Evolutionary conservation across 495 filamentous ascomycete genomes (phyloP), one percentile per base, ranked within the genome.

Genomic region (Achaetomiella virescens): DNA sequence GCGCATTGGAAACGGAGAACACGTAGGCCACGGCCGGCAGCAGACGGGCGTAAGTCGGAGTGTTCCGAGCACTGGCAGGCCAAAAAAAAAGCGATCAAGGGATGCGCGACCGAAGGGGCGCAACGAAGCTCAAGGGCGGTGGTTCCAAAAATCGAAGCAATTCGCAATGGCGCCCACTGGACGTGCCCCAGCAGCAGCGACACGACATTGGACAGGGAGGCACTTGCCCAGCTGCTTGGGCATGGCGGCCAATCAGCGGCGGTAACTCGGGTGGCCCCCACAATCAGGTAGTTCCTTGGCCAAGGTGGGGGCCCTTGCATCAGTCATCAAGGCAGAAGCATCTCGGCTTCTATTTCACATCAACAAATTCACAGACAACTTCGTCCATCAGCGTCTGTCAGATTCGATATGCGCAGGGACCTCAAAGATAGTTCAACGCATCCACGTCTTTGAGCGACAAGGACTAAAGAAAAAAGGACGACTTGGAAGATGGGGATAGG

Each of bases 1-100:
- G 64, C 63, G 64, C 67, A 68, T 68, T 70, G 66, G 60, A 57
- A 54, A 45, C 25, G 17, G 48, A 47, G 18, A 54, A 25, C 2
- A 7, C 46, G 21, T 31, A 55, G 41, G 41, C 15, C 33, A 48
- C 36, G 24, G 20, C 37, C 38, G 37, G 38, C 37, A 29, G 15
- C 9, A 43, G 49, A 36, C 42, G 41, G 53, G 33, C 22, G 36
- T 25, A 17, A 17, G 29, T 37, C 54, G 43, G 49, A 17, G 24
- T n/a, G 12, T 12, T 17, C 38, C 42, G 37, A 41, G 43, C n/a
- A n/a, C n/a, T n/a, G n/a, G n/a, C 11, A n/a, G 37, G 18, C 22
- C 36, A 25, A 21, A 33, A 11, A 42, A 12, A 14, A 17, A 2
- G 22, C 12, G 44, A 22, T 20, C 27, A 17, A 25, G 27, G 2